phyloP scores from a whole-genome alignment of 345 rosid species.

The Citrus cavaleriei region DNA sequence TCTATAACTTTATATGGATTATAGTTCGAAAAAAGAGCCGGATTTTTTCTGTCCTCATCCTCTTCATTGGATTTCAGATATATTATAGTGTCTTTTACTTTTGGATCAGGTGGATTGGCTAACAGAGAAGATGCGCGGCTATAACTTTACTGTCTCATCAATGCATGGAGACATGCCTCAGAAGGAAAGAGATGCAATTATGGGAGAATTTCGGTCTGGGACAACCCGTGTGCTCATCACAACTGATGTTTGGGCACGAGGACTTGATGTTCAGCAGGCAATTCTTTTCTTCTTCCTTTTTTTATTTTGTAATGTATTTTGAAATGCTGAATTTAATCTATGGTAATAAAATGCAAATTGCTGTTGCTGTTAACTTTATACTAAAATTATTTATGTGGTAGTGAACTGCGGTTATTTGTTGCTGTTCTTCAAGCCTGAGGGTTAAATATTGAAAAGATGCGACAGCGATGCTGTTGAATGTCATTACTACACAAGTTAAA shows the following conservation, averaged over 20 bases:
- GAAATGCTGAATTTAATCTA: background rate
- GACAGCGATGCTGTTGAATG: background rate
- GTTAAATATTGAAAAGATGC: background rate
- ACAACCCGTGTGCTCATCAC: slow-evolving; percentile 93
- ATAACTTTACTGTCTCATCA: slow-evolving; percentile 89
- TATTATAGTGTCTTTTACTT: background rate
- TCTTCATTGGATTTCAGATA: background rate
- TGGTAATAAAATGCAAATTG: background rate
- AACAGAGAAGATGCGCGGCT: slow-evolving; percentile 92
- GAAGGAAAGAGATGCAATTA: slow-evolving; percentile 90
- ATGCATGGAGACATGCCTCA: slow-evolving; percentile 99
- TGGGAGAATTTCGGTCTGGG: slow-evolving; percentile 76
- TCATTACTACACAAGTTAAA: background rate
- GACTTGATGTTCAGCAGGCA: slow-evolving; percentile 96
- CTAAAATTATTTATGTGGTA: background rate
- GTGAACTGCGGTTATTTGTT: background rate
- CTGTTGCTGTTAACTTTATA: background rate
- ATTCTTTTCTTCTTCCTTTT: slow-evolving; percentile 14
- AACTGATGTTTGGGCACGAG: slow-evolving; percentile 98
- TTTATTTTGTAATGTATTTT: background rate
- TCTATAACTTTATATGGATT: background rate
- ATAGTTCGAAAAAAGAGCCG: background rate
- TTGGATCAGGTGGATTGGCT: slow-evolving; percentile 89
- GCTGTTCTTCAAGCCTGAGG: background rate
- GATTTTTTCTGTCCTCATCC: background rate